Evolutionary conservation across 2,329 filamentous ascomycete species (phyloP).

Genomic region (Thermothelomyces thermophilus): DNA sequence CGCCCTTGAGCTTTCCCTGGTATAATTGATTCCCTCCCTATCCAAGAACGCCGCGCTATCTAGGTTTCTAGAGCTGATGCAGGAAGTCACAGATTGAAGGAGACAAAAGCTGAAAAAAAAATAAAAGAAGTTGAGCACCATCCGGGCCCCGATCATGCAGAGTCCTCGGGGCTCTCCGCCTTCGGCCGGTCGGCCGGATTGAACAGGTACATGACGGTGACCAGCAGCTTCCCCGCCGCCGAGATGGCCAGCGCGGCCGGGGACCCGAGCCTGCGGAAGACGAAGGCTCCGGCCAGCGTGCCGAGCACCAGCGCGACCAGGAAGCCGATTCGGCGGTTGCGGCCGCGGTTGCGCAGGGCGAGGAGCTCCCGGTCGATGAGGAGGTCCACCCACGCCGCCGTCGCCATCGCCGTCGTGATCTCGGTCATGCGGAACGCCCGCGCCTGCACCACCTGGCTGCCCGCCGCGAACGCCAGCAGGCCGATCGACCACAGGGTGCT

Average conservation of each 20-base stretch:
- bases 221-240: constrained; percentile 40
- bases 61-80: too few species aligned
- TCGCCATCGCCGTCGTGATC: constrained; percentile 60
- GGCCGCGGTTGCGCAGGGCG: constrained; percentile 38
- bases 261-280: constrained; percentile 39
- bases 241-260: constrained; percentile 39
- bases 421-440: constrained; percentile 50
- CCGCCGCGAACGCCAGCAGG: constrained; percentile 49
- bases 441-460: constrained; percentile 53
- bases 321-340: constrained; percentile 46
- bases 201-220: constrained; percentile 40
- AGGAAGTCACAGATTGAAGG: too few species aligned
- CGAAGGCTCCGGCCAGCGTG: constrained; percentile 44
- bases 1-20: too few species aligned
- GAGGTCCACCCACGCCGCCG: constrained; percentile 55
- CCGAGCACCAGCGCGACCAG: constrained; percentile 42
- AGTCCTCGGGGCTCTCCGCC: constrained; percentile 6
- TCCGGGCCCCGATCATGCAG: constrained; percentile 13
- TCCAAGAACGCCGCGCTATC: too few species aligned
- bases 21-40: too few species aligned
- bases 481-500: constrained; percentile 40
- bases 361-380: constrained; percentile 49
- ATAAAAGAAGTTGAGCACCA: too few species aligned
- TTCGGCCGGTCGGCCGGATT: constrained; percentile 32
- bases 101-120: too few species aligned